Evolutionary conservation across 1,284 basidiomycete species (phyloP), one percentile per base, ranked within the genome.

Genomic region (Tilletia indica): DNA sequence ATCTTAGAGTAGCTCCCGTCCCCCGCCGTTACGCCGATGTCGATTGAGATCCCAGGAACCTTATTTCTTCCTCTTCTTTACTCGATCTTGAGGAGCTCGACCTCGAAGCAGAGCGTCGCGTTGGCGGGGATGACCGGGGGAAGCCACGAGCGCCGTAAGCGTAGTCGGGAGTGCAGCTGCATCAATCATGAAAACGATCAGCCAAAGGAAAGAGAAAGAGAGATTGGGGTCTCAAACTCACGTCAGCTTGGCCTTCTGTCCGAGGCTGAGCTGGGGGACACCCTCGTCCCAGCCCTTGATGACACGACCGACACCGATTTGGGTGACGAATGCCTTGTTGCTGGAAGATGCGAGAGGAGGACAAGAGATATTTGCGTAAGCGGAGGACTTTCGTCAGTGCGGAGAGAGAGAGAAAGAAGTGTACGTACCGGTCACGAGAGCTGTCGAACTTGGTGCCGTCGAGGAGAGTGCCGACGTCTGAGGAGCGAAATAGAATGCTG

Each of bases 231-330:
- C 6, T 0, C 21, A 21, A 36, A 54, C 39, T 51, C 31, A 58
- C 69, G 72, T 71, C 34, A 84, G 72, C 56, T 76, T 77, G 25
- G 84, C 85, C 76, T 83, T 83, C 76, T 86, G 77, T 51, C 85
- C 85, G 45, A 86, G 69, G 51, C 79, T 82, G 67, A 86, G 80
- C 77, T 86, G 84, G 4, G 83, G 84, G 34, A 84, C 84, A 68
- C 85, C 85, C 77, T 86, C 82, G 73, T 85, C 85, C 85, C 85
- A 86, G 51, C 82, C 84, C 70, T 81, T 79, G 74, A 85, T 85
- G 51, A 86, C 85, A n/a, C 76, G 84, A 36, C 86, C 81, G 58
- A 82, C 79, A 54, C 82, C 81, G 69, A 83, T 82, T 42, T 67
- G 42, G 64, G 77, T 78, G 38, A 69, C 36, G 77, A 82, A 82